Conservation (phyloP, 2,329 filamentous ascomycete species). For the Chaetoscypha palmicola region DNA sequence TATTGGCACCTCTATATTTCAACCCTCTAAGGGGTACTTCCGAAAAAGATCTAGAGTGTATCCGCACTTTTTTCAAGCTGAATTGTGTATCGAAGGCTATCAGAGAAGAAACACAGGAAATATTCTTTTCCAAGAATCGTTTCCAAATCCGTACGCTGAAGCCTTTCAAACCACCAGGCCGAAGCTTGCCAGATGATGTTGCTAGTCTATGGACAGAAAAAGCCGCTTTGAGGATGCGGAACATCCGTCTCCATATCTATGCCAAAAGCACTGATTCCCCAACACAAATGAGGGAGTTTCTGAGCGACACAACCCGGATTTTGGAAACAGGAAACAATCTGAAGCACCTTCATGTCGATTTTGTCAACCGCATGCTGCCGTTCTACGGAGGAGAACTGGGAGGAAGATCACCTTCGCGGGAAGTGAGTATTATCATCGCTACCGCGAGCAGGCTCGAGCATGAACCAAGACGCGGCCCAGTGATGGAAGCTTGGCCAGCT, state of each 20-base stretch:
- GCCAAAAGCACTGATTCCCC: neutral
- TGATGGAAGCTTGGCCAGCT: neutral
- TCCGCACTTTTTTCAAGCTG: neutral
- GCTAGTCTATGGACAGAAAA: neutral
- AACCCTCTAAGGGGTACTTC: neutral
- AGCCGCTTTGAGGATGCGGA: neutral
- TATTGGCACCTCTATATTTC: neutral
- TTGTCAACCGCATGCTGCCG: neutral
- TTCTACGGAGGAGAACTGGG: neutral
- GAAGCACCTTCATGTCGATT: neutral
- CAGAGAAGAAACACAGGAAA: neutral
- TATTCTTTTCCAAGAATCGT: neutral
- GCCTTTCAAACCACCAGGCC: neutral
- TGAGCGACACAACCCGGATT: neutral
- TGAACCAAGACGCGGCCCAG: neutral
- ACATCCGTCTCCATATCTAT: neutral
- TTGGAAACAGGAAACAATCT: neutral
- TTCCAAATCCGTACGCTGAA: neutral
- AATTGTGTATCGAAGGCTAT: neutral
- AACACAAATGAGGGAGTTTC: neutral
- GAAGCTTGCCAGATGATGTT: neutral
- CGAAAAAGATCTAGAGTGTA: neutral
- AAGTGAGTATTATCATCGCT: neutral
- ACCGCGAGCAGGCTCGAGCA: neutral
- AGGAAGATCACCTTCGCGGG: neutral